phyloP scores from a whole-genome alignment of 2,329 filamentous ascomycete genomes.

The Trichophyton verrucosum region DNA sequence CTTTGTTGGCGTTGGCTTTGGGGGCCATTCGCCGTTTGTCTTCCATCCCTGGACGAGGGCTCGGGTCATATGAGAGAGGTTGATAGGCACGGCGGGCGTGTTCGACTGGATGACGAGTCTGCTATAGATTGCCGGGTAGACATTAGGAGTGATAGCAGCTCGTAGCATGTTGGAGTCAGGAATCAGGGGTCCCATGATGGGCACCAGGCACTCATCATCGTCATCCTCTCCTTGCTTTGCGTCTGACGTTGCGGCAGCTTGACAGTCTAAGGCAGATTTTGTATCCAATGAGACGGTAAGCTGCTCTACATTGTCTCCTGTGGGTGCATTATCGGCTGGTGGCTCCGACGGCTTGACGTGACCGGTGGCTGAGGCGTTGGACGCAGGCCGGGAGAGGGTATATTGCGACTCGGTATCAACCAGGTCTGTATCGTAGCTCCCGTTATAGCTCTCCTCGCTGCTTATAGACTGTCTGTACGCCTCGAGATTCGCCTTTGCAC shows the following conservation, averaged over 20 bases:
- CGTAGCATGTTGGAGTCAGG: conserved; percentile 65
- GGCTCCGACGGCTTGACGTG: not conserved
- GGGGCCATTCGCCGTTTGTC: conserved; percentile 85
- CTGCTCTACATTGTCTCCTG: not conserved
- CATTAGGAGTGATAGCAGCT: conserved; percentile 56
- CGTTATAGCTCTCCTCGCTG: conserved; percentile 11
- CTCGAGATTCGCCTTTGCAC: not conserved
- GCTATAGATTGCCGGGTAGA: conserved; percentile 75
- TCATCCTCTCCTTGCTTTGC: conserved; percentile 6
- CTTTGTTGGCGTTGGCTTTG: conserved; percentile 39
- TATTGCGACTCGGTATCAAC: conserved; percentile 3
- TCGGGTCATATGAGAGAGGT: conserved; percentile 65
- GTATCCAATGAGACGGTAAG: not conserved
- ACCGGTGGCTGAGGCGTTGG: not conserved
- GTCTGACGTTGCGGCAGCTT: not conserved
- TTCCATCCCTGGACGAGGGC: conserved; percentile 87
- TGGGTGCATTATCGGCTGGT: not conserved
- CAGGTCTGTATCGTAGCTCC: conserved; percentile 10
- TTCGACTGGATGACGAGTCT: conserved; percentile 72
- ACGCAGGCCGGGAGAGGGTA: not conserved
- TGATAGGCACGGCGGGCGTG: conserved; percentile 78
- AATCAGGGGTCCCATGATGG: conserved; percentile 60
- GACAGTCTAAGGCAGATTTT: not conserved
- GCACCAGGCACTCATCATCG: conserved; percentile 47
- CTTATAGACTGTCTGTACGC: conserved; percentile 9